These are phyloP conservation scores for Neonectria ditissima DNA, from an alignment of 2,329 filamentous ascomycete genomes.

Conservation along the genomic window DNA sequence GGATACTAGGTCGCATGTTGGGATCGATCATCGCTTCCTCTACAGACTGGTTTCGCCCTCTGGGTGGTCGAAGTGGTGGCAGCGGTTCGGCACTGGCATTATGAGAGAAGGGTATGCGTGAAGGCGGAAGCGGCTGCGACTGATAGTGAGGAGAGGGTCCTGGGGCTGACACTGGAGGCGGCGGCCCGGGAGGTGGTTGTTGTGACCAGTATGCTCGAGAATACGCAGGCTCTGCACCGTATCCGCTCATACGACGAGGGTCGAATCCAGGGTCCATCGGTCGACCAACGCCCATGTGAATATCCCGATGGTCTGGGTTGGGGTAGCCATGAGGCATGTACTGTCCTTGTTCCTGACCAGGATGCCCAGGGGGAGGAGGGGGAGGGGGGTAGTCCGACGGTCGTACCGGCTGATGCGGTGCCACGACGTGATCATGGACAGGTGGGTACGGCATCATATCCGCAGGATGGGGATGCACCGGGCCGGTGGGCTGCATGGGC, in stretches of 20 bases:
- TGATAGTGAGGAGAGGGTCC: constrained; percentile 43
- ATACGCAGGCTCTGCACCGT: constrained; percentile 49
- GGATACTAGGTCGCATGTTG: constrained; percentile 46
- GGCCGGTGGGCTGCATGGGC: constrained; percentile 39
- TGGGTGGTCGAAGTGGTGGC: constrained; percentile 54
- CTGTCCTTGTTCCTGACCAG: constrained; percentile 40
- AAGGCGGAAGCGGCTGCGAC: constrained; percentile 43
- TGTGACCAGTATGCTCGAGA: constrained; percentile 51
- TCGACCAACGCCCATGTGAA: constrained; percentile 45
- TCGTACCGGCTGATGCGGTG: constrained; percentile 44
- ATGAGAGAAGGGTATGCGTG: constrained; percentile 53
- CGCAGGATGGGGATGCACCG: constrained; percentile 40
- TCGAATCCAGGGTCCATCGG: constrained; percentile 50
- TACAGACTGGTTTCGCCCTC: constrained; percentile 50
- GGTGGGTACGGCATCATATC: constrained; percentile 43
- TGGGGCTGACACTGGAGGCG: constrained; percentile 38
- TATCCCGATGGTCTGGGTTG: constrained; percentile 46
- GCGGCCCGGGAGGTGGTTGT: constrained; percentile 45
- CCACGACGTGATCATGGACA: constrained; percentile 41
- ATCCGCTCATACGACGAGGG: constrained; percentile 48
- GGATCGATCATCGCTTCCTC: constrained; percentile 51
- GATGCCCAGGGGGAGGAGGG: constrained; percentile 39
- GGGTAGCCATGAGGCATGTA: constrained; percentile 49
- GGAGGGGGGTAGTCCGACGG: constrained; percentile 45
- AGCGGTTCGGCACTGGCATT: constrained; percentile 51